Evolutionary conservation across 1,284 basidiomycete species (phyloP).

Genomic region (Meira miltonrushii): DNA sequence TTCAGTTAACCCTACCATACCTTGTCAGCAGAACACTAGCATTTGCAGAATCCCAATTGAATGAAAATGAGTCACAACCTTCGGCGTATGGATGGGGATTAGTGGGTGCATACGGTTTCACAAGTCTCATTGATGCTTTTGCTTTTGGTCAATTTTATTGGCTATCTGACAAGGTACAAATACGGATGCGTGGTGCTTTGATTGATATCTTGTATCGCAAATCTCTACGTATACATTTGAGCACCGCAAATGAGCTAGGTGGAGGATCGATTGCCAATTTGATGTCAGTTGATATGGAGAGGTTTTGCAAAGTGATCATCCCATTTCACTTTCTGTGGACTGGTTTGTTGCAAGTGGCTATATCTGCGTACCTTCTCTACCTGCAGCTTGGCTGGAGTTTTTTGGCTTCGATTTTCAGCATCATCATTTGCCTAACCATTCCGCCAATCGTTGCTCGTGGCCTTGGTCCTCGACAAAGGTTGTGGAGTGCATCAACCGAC

Average conservation of each 20-base stretch:
- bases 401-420: constrained; percentile 28
- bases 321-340: constrained; percentile 36
- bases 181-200: constrained; percentile 34
- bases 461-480: constrained; percentile 27
- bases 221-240: constrained; percentile 32
- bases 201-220: constrained; percentile 42
- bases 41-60: constrained; percentile 32
- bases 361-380: constrained; percentile 40
- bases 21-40: constrained; percentile 35
- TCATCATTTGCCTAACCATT: constrained; percentile 24
- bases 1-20: constrained; percentile 32
- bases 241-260: constrained; percentile 31
- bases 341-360: constrained; percentile 26
- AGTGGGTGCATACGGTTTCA: constrained; percentile 39
- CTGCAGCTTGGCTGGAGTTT: constrained; percentile 31
- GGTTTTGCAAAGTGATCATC: constrained; percentile 28
- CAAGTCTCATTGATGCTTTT: constrained; percentile 34
- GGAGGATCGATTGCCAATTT: constrained; percentile 38
- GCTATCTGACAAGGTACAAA: constrained; percentile 24
- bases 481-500: constrained; percentile 34
- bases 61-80: constrained; percentile 21
- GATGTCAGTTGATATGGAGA: constrained; percentile 46
- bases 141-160: constrained; percentile 33
- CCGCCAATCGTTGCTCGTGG: constrained; percentile 26
- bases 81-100: constrained; percentile 40